Conservation (phyloP, 257 asterid species). For the Anisodus tanguticus region DNA sequence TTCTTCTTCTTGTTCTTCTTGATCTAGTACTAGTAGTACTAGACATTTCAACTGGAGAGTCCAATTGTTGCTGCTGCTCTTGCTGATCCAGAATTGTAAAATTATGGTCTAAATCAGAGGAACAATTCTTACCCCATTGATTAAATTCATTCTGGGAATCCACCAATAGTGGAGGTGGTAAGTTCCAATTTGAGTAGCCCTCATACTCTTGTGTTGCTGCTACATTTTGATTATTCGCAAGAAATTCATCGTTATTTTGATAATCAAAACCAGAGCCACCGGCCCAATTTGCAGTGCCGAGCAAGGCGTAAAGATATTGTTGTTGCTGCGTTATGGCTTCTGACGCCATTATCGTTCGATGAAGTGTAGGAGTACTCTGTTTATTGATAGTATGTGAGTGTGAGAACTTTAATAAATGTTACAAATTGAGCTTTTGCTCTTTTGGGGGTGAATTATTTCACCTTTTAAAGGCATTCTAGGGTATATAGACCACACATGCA, state of each 20-base stretch:
- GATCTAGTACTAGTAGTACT: not conserved
- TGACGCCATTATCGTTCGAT: slow-evolving; percentile 40
- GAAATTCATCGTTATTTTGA: slow-evolving; percentile 14
- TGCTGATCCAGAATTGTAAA: not conserved
- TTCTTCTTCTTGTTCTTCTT: slow-evolving; percentile 38
- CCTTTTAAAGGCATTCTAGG: slow-evolving; percentile 30
- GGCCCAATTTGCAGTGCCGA: slow-evolving; percentile 20
- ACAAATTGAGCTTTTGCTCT: not conserved
- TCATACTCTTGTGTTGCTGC: not conserved
- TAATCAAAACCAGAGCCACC: slow-evolving; percentile 32
- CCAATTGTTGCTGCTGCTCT: not conserved
- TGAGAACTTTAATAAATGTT: not conserved
- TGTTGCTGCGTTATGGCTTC: slow-evolving; percentile 41
- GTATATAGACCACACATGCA: slow-evolving; percentile 22
- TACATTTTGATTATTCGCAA: not conserved
- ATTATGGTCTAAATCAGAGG: not conserved
- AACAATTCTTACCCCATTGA: slow-evolving; percentile 30
- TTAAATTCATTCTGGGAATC: slow-evolving; percentile 19
- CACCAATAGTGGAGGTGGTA: slow-evolving; percentile 14
- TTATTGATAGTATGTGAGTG: not conserved
- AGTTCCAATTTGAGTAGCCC: not conserved
- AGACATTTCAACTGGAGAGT: slow-evolving; percentile 6
- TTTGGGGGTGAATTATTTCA: slow-evolving; percentile 28
- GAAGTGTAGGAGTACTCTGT: not conserved
- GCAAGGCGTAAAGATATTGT: slow-evolving; percentile 26